phyloP scores from a whole-genome alignment of 768 basidiomycete genomes.

The Candolleomyces eurysporus region DNA sequence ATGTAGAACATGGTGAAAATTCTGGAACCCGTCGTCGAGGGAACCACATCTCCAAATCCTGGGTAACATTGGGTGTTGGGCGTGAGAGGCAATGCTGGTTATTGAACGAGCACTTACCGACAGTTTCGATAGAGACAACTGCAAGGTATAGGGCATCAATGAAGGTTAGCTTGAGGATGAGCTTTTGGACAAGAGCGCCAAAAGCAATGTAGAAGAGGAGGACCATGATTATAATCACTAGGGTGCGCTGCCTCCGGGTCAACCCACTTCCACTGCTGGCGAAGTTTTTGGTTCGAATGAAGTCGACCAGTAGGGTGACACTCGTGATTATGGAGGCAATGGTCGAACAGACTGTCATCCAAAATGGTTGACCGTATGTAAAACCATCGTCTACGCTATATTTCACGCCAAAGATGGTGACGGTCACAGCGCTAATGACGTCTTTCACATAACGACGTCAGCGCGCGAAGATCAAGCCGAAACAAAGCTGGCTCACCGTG shows the following conservation, averaged over 20 bases:
- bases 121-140: slow-evolving; percentile 69
- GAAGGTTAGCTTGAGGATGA: slow-evolving; percentile 56
- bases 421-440: slow-evolving; percentile 59
- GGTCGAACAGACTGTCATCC: slow-evolving; percentile 78
- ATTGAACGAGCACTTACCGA: slow-evolving; percentile 34
- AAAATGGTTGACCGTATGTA: slow-evolving; percentile 68
- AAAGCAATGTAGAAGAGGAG: slow-evolving; percentile 72
- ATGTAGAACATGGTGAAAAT: slow-evolving; percentile 60
- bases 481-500: slow-evolving; percentile 48
- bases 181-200: slow-evolving; percentile 59
- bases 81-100: slow-evolving; percentile 1
- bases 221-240: slow-evolving; percentile 77
- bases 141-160: slow-evolving; percentile 79
- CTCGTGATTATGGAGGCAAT: slow-evolving; percentile 64
- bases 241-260: slow-evolving; percentile 73
- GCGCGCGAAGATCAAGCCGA: slow-evolving; percentile 4
- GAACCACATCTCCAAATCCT: slow-evolving; percentile 78
- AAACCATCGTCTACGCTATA: slow-evolving; percentile 65
- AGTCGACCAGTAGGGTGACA: slow-evolving; percentile 63
- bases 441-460: slow-evolving; percentile 39
- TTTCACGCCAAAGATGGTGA: slow-evolving; percentile 60
- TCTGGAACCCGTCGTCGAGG: slow-evolving; percentile 48
- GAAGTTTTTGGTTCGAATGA: slow-evolving; percentile 60
- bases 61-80: slow-evolving; percentile 12
- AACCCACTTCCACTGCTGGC: slow-evolving; percentile 58